Percentiles rank a stretch among this genome's conserved stretches.
phyloP scores from a whole-genome alignment of 2,329 filamentous ascomycete genomes.

The Arthroderma sp. region DNA sequence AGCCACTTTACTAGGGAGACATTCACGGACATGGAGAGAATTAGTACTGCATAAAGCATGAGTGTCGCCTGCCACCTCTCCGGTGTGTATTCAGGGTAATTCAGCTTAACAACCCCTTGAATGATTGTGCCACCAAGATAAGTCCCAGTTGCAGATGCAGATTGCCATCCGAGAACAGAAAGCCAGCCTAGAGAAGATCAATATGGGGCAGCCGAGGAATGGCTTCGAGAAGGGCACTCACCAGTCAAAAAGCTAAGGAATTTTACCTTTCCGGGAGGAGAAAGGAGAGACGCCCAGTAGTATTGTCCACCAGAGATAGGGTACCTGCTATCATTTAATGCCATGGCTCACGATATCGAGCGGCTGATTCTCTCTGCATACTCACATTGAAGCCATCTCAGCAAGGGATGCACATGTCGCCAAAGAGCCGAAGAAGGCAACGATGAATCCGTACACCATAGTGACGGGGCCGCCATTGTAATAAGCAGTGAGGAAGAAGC shows the following conservation, averaged over 20 bases:
- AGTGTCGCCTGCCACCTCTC: constrained; percentile 29
- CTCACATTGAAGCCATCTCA: constrained; percentile 36
- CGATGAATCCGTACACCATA: constrained; percentile 29
- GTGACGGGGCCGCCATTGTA: constrained; percentile 30
- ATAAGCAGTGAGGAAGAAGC: constrained; percentile 22
- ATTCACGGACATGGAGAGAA: constrained; percentile 20
- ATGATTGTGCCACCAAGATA: constrained; percentile 24
- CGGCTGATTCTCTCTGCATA: neutral
- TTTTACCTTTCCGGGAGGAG: constrained; percentile 31
- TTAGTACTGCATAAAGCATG: constrained; percentile 26
- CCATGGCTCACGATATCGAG: too few species aligned
- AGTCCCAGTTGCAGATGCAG: constrained; percentile 18
- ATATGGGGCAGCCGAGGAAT: constrained; percentile 15
- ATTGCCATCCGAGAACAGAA: constrained; percentile 22
- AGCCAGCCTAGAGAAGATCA: constrained; percentile 23
- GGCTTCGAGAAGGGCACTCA: neutral
- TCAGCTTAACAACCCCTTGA: constrained; percentile 22
- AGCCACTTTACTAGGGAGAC: constrained; percentile 19
- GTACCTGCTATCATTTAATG: constrained; percentile 19
- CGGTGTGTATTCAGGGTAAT: constrained; percentile 22
- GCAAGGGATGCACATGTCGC: constrained; percentile 30
- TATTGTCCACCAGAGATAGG: constrained; percentile 33
- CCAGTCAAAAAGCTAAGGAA: constrained; percentile 34
- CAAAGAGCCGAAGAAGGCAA: constrained; percentile 23
- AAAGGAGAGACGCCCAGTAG: constrained; percentile 35